Evolutionary conservation across 441 rosid species (phyloP).

Genomic region (Erodium chrysanthum): DNA sequence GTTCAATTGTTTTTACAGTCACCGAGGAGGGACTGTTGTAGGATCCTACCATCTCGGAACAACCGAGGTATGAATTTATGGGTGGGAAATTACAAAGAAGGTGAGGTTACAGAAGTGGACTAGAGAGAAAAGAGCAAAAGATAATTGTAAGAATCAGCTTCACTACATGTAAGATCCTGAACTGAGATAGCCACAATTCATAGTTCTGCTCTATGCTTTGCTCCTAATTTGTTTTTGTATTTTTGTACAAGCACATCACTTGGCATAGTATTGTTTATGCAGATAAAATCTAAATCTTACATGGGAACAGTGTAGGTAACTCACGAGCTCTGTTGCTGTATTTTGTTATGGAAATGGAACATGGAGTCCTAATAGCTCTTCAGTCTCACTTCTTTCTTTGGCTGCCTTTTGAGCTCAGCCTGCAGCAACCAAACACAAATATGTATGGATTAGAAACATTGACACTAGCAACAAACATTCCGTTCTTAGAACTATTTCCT

Average conservation of each 20-base stretch:
- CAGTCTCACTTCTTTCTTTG: background rate
- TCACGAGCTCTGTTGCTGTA: background rate
- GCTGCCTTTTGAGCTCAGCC: background rate
- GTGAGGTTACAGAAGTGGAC: conserved; percentile 47
- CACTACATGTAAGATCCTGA: too few species aligned
- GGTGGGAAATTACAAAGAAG: conserved; percentile 56
- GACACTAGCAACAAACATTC: background rate
- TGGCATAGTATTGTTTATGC: too few species aligned
- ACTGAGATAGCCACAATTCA: too few species aligned
- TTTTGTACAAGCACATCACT: too few species aligned
- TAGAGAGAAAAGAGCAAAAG: background rate
- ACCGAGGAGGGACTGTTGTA: conserved; percentile 78
- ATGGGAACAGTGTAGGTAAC: too few species aligned
- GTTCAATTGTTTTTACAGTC: conserved; percentile 37
- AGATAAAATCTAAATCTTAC: too few species aligned
- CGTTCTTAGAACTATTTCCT: background rate
- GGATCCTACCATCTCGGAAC: conserved; percentile 48
- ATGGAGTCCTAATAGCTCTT: background rate
- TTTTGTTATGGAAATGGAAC: background rate
- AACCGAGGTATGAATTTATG: conserved; percentile 43
- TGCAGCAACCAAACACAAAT: background rate
- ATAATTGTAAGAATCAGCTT: background rate
- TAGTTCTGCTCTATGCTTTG: too few species aligned
- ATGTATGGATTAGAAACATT: background rate
- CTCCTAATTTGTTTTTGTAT: too few species aligned